A percentile compares a stretch with the other conserved stretches of the same genome.
phyloP scores from a whole-genome alignment of 1,139 yeast genomes.

The Keqinozyma sinolaborantium region DNA sequence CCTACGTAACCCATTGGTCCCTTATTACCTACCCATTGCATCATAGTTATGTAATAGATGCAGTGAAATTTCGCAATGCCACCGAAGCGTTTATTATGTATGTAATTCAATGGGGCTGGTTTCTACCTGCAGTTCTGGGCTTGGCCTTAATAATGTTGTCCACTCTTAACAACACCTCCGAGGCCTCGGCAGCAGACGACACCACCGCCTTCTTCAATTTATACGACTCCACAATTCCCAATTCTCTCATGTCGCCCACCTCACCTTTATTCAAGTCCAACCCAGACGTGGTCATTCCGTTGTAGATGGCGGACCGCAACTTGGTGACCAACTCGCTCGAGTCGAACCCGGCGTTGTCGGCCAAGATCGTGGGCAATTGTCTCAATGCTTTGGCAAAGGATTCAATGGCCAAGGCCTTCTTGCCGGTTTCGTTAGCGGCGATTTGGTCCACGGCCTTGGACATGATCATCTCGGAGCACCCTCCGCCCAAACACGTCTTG shows the following conservation, averaged over 20 bases:
- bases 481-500: slow-evolving; percentile 96
- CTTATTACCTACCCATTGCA: no score
- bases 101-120: slow-evolving; percentile 21
- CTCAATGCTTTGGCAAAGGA: slow-evolving; percentile 92
- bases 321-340: slow-evolving; percentile 90
- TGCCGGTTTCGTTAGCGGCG: slow-evolving; percentile 92
- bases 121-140: slow-evolving; percentile 95
- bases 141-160: slow-evolving; percentile 96
- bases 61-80: slow-evolving; percentile 1
- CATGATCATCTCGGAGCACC: slow-evolving; percentile 98
- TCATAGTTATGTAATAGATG: neutral
- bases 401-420: slow-evolving; percentile 91
- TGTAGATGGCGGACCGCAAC: slow-evolving; percentile 87
- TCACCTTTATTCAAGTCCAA: slow-evolving; percentile 79
- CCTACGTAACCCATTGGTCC: neutral
- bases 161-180: slow-evolving; percentile 90
- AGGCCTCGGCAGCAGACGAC: slow-evolving; percentile 95
- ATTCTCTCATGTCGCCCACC: slow-evolving; percentile 90
- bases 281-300: slow-evolving; percentile 89
- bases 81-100: slow-evolving; percentile 1
- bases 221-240: slow-evolving; percentile 89
- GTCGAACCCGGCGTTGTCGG: slow-evolving; percentile 97
- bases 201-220: slow-evolving; percentile 93
- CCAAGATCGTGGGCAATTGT: slow-evolving; percentile 91
- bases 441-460: slow-evolving; percentile 95